Base-by-base conservation (phyloP, 1,284 basidiomycete genomes). In the Mycena sp. region DNA sequence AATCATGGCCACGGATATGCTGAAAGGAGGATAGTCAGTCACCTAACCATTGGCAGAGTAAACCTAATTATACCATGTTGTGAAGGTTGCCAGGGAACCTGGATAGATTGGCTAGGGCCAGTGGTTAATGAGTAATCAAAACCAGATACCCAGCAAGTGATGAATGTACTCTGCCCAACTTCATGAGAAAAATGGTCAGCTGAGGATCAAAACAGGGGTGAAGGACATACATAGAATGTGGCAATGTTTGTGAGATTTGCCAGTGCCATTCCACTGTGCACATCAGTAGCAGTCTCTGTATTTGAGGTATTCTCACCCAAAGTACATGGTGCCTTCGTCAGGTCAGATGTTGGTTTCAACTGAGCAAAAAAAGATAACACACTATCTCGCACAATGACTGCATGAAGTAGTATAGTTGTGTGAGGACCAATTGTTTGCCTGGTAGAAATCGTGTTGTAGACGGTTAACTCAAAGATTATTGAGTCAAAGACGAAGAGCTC, bases 401-500 rank as follows among this genome's bases (percentile, higher is more conserved):
- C 70, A 28, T 79, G 67, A 5, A 81, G 37, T n/a, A n/a, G n/a
- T n/a, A n/a, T n/a, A 26, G 19, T 61, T 5, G 75, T 71, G 3
- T 28, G 37, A 29, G 52, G 37, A 1, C 51, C 46, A 52, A 69
- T 68, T 19, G 74, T 70, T 38, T 66, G 65, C 59, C 77, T 53
- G n/a, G 69, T 67, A 44, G 65, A 71, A 70, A 73, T 78, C n/a
- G 77, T 78, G 56, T 78, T 78, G 55, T 71, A 69, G 41, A 81
- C 45, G 1, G 76, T 80, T 30, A 81, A 68, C 21, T 44, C 58
- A 60, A 82, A 80, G 26, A 81, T 68, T 6, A 78, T 68, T 0
- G 71, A 67, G 60, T 82, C 80, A 50, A 79, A 81, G 2, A 74
- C 63, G 57, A 82, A 77, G 0, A 81, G 71, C 2, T 76, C 77